Evolutionary conservation across 768 basidiomycete species (phyloP), one percentile per base, ranked within the genome.

Genomic region (Naganishia vishniacii): DNA sequence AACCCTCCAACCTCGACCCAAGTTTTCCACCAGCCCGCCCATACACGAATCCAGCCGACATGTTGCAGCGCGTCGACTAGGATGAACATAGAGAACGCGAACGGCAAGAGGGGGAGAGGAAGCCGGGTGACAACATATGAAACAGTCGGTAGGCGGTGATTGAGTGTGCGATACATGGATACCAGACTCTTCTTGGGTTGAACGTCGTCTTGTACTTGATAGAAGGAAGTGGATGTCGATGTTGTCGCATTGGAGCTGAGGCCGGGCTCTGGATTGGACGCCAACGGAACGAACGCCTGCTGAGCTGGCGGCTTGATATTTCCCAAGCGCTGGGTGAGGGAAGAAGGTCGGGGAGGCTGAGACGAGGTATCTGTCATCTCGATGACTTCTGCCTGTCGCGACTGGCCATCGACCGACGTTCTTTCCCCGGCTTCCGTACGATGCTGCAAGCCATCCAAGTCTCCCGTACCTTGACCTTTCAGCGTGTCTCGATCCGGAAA

Each of bases 61-160:
- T 84, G 81, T 13, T 85, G 81, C 6, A 98, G 82, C 0, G 82
- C 88, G 72, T 93, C 88, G 64, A 94, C 89, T 62, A 98, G 84
- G 68, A 97, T 90, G 79, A 98, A 97, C 77, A 93, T 91, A 0
- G 88, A 86, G 73, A 97, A 91, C 0, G 91, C 89, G 72, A 98
- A 98, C 0, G 90, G 90, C 16, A 95, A 80, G 7, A 95, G 84
- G 13, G 84, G 82, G 65, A 91, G 84, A 0, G 91, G 93, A 0
- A 93, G 80, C 20, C 86, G 83, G 0, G 70, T 67, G 31, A 77
- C 58, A 29, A 70, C 69, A 56, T 29, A 84, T 82, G 23, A 86
- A 78, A 23, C 85, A 0, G 88, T 91, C 0, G 90, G 91, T 74
- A 89, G 89, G 46, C 80, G 25, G 41, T 44, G 65, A 68, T 32